Conservation (phyloP, 2,329 filamentous ascomycete species). For the Cercospora sp. region DNA sequence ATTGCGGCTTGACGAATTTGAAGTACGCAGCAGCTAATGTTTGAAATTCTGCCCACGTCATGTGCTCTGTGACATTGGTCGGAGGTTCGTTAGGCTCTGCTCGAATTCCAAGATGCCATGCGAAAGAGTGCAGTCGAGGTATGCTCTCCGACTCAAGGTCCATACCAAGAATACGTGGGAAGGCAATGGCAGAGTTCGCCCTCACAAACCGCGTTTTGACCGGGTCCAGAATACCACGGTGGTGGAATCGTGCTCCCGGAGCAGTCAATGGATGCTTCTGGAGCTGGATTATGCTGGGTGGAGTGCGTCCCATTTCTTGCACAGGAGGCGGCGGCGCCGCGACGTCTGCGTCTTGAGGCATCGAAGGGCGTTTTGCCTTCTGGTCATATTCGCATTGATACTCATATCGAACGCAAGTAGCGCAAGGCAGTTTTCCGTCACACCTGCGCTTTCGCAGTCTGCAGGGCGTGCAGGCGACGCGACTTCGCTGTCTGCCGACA, state of each 20-base stretch:
- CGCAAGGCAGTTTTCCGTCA: slow-evolving; percentile 38
- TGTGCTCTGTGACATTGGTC: slow-evolving; percentile 32
- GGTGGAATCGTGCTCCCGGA: slow-evolving; percentile 40
- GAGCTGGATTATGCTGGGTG: slow-evolving; percentile 36
- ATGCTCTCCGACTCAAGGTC: slow-evolving; percentile 57
- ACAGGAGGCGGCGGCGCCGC: slow-evolving; percentile 30
- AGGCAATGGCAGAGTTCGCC: slow-evolving; percentile 52
- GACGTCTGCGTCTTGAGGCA: slow-evolving; percentile 31
- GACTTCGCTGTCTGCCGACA: slow-evolving; percentile 36
- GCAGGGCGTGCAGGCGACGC: slow-evolving; percentile 41
- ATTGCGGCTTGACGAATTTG: slow-evolving; percentile 54
- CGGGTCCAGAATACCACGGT: slow-evolving; percentile 40
- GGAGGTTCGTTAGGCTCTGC: slow-evolving; percentile 32
- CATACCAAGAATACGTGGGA: slow-evolving; percentile 56
- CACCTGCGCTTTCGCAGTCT: slow-evolving; percentile 37
- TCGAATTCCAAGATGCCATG: slow-evolving; percentile 51
- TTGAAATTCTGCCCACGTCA: slow-evolving; percentile 37
- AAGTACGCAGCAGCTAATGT: slow-evolving; percentile 50
- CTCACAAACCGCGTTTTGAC: slow-evolving; percentile 40
- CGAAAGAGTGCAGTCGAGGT: slow-evolving; percentile 57
- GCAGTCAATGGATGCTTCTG: slow-evolving; percentile 40
- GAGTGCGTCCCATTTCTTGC: slow-evolving; percentile 28
- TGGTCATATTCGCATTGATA: slow-evolving; percentile 40
- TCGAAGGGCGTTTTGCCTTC: slow-evolving; percentile 33
- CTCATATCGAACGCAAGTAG: slow-evolving; percentile 40